A percentile compares a stretch with the other conserved stretches of the same genome.
Conservation (phyloP, 2,329 filamentous ascomycete species). For the Colletotrichum sp. region DNA sequence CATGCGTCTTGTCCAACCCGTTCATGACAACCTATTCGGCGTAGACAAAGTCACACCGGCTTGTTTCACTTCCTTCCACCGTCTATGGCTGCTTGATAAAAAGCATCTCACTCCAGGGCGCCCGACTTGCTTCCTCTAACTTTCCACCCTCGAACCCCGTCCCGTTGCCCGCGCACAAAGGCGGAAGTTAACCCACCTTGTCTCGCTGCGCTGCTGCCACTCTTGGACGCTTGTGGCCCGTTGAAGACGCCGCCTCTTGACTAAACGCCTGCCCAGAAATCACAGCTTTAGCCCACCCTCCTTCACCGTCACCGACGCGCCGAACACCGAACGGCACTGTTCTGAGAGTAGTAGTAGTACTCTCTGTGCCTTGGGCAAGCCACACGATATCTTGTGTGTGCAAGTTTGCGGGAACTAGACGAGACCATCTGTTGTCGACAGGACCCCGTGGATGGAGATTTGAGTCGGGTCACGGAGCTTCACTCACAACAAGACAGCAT, state of each 20-base stretch:
- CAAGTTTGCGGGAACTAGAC: background rate
- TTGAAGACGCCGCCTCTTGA: background rate
- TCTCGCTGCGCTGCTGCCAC: constrained; percentile 7
- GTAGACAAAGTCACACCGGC: constrained; percentile 34
- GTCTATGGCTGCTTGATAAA: constrained; percentile 17
- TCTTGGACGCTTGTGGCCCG: background rate
- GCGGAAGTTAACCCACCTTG: background rate
- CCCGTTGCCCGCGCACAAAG: constrained; percentile 5
- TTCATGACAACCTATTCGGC: constrained; percentile 22
- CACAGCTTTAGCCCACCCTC: background rate
- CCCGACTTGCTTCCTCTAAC: background rate
- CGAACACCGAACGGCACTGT: background rate
- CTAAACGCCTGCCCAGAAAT: background rate
- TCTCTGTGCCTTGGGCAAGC: background rate
- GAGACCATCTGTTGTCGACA: background rate
- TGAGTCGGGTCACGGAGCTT: background rate
- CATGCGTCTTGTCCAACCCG: constrained; percentile 22
- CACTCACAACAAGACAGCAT: constrained; percentile 10
- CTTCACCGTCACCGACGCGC: background rate
- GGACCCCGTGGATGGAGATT: constrained; percentile 14
- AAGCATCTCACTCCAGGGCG: constrained; percentile 5
- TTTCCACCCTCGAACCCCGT: background rate
- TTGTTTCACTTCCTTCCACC: constrained; percentile 37
- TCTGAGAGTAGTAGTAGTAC: background rate
- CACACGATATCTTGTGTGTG: background rate